phyloP scores from a whole-genome alignment of 2,329 filamentous ascomycete species.

The Epichloe aotearoae region DNA sequence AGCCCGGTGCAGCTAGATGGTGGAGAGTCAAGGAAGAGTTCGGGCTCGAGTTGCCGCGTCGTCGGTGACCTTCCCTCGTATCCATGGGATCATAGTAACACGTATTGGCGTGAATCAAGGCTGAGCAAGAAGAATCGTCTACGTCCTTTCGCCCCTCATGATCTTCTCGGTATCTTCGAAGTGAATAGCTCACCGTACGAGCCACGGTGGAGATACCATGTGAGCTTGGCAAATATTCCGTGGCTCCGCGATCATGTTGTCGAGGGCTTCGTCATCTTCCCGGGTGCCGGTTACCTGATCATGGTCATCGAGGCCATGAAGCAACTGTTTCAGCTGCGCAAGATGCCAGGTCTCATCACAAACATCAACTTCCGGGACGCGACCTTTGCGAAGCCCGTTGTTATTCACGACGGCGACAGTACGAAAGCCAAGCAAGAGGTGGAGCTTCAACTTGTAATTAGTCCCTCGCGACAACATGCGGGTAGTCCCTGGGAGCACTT shows the following conservation, averaged over 20 bases:
- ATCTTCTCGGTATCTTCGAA: neutral
- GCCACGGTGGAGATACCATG: constrained; percentile 10
- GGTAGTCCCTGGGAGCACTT: too few species aligned
- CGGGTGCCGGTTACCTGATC: constrained; percentile 22
- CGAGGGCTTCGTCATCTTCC: constrained; percentile 19
- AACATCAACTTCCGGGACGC: neutral
- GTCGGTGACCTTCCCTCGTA: neutral
- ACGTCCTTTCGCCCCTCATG: neutral
- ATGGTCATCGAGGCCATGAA: neutral
- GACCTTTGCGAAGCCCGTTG: neutral
- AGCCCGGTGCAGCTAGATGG: too few species aligned
- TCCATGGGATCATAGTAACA: neutral
- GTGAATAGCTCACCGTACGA: neutral
- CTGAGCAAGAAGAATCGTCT: constrained; percentile 12
- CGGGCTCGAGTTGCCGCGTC: too few species aligned
- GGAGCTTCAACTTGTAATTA: too few species aligned
- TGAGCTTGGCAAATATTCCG: constrained; percentile 10
- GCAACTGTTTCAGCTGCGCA: neutral
- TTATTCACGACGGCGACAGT: too few species aligned
- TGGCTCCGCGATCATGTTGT: constrained; percentile 20
- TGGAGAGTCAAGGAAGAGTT: too few species aligned
- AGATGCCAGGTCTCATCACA: too few species aligned
- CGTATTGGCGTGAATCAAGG: neutral
- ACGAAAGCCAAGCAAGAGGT: too few species aligned
- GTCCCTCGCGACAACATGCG: too few species aligned